phyloP scores from a whole-genome alignment of 2,329 filamentous ascomycete species.

The Juglanconis oblonga region DNA sequence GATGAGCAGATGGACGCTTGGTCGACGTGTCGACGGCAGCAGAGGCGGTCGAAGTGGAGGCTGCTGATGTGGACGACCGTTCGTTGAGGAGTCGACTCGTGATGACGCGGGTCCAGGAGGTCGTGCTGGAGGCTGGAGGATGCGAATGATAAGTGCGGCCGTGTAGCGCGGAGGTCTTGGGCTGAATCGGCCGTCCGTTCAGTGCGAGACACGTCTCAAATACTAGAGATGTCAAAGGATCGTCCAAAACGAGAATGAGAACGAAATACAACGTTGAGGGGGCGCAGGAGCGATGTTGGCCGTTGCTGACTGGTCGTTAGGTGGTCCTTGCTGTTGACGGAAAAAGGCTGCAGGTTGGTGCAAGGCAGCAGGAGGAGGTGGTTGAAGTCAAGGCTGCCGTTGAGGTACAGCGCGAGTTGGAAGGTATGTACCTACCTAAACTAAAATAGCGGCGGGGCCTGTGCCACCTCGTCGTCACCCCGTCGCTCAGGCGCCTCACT shows the following conservation, averaged over 20 bases:
- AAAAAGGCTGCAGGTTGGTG: not conserved
- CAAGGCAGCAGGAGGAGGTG: not conserved
- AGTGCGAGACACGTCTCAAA: not conserved
- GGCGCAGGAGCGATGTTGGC: not conserved
- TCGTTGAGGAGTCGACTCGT: not conserved
- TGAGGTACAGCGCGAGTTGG: not conserved
- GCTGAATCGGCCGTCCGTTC: not conserved
- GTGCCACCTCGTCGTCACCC: no score
- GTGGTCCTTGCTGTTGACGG: not conserved
- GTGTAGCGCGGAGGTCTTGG: not conserved
- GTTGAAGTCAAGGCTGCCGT: not conserved
- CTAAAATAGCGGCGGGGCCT: not conserved
- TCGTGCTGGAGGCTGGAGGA: not conserved
- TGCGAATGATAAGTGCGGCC: not conserved
- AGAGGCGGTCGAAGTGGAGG: not conserved
- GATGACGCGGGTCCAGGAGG: not conserved
- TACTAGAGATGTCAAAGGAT: not conserved
- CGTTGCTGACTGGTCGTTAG: not conserved
- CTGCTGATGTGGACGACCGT: not conserved
- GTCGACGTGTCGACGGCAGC: not conserved
- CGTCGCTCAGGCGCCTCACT: no score
- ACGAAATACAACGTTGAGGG: not conserved
- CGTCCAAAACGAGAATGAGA: not conserved
- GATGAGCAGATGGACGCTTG: not conserved
- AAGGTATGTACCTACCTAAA: not conserved